phyloP scores from a whole-genome alignment of 1,284 basidiomycete species.

The Ganoderma sp. region DNA sequence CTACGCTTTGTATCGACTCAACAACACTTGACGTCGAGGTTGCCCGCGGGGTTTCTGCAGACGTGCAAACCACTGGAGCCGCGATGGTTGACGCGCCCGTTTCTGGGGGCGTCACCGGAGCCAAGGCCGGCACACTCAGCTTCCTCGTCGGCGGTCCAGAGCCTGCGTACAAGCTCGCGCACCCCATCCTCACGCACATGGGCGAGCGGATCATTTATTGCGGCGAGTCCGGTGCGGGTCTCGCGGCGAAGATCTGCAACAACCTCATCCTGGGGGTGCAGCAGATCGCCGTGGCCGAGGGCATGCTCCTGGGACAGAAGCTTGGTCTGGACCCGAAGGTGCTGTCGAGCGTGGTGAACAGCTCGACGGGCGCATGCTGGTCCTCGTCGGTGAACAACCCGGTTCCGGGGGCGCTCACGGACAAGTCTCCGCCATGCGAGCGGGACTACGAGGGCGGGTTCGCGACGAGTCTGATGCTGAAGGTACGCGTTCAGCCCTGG shows the following conservation, averaged over 20 bases:
- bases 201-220: slow-evolving; percentile 84
- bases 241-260: slow-evolving; percentile 89
- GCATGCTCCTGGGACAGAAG: slow-evolving; percentile 83
- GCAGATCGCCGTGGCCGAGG: slow-evolving; percentile 81
- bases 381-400: slow-evolving; percentile 88
- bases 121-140: slow-evolving; percentile 83
- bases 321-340: slow-evolving; percentile 78
- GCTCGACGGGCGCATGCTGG: slow-evolving; percentile 86
- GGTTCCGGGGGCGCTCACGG: slow-evolving; percentile 74
- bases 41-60: slow-evolving; percentile 65
- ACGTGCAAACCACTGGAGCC: slow-evolving; percentile 64
- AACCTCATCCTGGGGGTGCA: slow-evolving; percentile 82
- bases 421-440: slow-evolving; percentile 81
- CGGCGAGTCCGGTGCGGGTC: slow-evolving; percentile 83
- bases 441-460: slow-evolving; percentile 85
- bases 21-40: slow-evolving; percentile 85
- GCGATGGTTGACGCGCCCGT: slow-evolving; percentile 91
- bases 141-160: slow-evolving; percentile 88
- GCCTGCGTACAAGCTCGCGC: slow-evolving; percentile 62
- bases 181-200: slow-evolving; percentile 74
- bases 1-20: slow-evolving; percentile 83
- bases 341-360: slow-evolving; percentile 83
- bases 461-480: slow-evolving; percentile 83
- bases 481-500: slow-evolving; percentile 53
- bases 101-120: slow-evolving; percentile 87